phyloP scores from a whole-genome alignment of 257 asterid genomes.

The Plantago major region DNA sequence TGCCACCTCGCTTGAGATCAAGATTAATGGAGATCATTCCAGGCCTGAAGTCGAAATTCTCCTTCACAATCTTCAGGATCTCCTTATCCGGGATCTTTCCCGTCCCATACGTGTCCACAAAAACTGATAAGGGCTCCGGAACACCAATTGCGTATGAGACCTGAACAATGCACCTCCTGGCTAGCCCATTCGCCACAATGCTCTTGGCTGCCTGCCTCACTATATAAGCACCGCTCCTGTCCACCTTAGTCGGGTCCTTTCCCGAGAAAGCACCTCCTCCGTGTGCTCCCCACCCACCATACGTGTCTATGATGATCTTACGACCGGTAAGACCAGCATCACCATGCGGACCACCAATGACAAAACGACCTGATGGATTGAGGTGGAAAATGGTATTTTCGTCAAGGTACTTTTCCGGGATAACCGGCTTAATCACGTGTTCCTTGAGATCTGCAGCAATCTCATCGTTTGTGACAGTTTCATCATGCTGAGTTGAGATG shows the following conservation, averaged over 20 bases:
- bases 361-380: slow-evolving; percentile 35
- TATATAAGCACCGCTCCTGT: slow-evolving; percentile 33
- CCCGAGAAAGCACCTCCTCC: slow-evolving; percentile 41
- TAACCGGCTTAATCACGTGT: slow-evolving; percentile 35
- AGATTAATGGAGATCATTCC: slow-evolving; percentile 35
- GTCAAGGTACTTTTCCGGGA: slow-evolving; percentile 26
- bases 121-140: slow-evolving; percentile 35
- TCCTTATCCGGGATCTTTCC: slow-evolving; percentile 38
- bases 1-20: slow-evolving; percentile 37
- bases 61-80: slow-evolving; percentile 33
- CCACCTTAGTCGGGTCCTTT: slow-evolving; percentile 39
- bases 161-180: slow-evolving; percentile 41
- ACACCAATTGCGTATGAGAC: slow-evolving; percentile 39
- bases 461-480: slow-evolving; percentile 38
- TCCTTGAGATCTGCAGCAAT: slow-evolving; percentile 37
- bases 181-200: slow-evolving; percentile 32
- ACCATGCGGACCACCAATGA: slow-evolving; percentile 38
- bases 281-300: slow-evolving; percentile 36
- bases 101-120: slow-evolving; percentile 34
- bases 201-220: slow-evolving; percentile 38
- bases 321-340: slow-evolving; percentile 43
- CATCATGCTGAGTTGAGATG: slow-evolving; percentile 39
- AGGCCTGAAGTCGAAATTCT: slow-evolving; percentile 35
- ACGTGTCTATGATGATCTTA: slow-evolving; percentile 36
- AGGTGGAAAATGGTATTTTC: slow-evolving; percentile 32